Percentiles rank a stretch among this genome's conserved stretches.
Conservation (phyloP, 495 filamentous ascomycete genomes). For the Podospora tetraspora region DNA sequence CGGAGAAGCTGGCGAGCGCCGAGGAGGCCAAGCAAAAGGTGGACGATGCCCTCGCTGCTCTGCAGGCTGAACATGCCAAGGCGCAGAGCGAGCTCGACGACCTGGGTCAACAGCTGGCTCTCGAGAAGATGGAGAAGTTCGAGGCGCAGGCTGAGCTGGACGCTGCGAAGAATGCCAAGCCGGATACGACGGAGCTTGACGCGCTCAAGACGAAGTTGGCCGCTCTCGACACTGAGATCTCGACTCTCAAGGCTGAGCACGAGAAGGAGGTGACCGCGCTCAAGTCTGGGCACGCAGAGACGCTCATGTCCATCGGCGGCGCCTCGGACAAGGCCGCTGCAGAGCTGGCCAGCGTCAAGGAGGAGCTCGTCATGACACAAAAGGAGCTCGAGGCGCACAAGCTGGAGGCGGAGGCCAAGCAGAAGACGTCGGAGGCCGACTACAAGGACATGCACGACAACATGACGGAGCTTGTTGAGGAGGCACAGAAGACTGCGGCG, state of each 20-base stretch:
- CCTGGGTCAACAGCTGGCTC: constrained; percentile 44
- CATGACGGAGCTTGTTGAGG: constrained; percentile 44
- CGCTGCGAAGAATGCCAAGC: constrained; percentile 45
- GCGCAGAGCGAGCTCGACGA: constrained; percentile 39
- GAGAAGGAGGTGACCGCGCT: constrained; percentile 22
- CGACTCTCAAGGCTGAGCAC: constrained; percentile 17
- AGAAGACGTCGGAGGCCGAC: constrained; percentile 46
- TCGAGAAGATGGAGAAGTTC: constrained; percentile 52
- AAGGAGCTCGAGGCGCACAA: constrained; percentile 44
- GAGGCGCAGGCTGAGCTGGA: constrained; percentile 51
- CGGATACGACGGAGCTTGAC: constrained; percentile 44
- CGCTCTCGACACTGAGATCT: constrained; percentile 36
- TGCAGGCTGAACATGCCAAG: constrained; percentile 34
- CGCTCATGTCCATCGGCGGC: constrained; percentile 19
- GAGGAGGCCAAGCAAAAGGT: constrained; percentile 22
- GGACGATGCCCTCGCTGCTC: constrained; percentile 18
- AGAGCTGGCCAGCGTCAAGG: constrained; percentile 31
- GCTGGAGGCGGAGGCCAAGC: constrained; percentile 37
- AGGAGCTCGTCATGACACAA: constrained; percentile 36
- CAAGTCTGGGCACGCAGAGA: constrained; percentile 36
- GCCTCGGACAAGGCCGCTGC: constrained; percentile 29
- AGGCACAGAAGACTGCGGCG: constrained; percentile 40
- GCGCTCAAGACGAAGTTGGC: constrained; percentile 40
- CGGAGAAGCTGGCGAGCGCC: constrained; percentile 23
- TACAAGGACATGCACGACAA: constrained; percentile 54